Conservation (phyloP, 2,329 filamentous ascomycete species). For the Tolypocladium nubicola region DNA sequence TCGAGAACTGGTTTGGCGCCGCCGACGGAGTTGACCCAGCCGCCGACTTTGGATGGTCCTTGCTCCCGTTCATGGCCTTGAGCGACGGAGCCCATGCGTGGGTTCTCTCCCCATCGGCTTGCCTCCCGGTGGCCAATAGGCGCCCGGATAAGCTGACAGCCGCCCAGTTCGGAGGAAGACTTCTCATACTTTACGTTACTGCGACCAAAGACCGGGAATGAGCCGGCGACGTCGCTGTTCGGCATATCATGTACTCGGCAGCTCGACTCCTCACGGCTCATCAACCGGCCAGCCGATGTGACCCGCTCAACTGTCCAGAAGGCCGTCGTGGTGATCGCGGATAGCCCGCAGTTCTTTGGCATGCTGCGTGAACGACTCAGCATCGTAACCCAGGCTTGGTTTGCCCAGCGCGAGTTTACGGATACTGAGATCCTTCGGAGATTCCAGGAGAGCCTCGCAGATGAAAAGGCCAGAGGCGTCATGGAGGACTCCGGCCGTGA, state of each 20-base stretch:
- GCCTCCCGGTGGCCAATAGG: neutral
- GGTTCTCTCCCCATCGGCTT: constrained; percentile 21
- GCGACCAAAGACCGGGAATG: constrained; percentile 41
- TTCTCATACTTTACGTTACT: constrained; percentile 97
- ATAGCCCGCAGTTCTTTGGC: constrained; percentile 82
- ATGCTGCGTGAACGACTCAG: constrained; percentile 82
- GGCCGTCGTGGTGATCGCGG: constrained; percentile 89
- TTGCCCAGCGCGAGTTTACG: constrained; percentile 84
- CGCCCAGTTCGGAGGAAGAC: constrained; percentile 69
- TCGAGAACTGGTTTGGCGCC: constrained; percentile 81
- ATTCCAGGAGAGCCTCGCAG: constrained; percentile 80
- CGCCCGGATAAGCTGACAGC: constrained; percentile 6
- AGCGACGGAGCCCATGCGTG: constrained; percentile 92
- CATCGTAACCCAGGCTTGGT: constrained; percentile 91
- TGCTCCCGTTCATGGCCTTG: constrained; percentile 93
- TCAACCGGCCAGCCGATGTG: constrained; percentile 74
- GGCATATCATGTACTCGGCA: constrained; percentile 93
- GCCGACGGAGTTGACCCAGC: constrained; percentile 68
- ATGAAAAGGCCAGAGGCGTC: constrained; percentile 48
- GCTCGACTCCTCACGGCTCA: constrained; percentile 67
- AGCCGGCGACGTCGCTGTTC: constrained; percentile 72
- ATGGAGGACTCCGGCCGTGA: constrained; percentile 65
- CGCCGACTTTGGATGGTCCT: constrained; percentile 74
- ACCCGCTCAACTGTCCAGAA: constrained; percentile 98
- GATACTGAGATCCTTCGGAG: constrained; percentile 82